These are phyloP conservation scores for Pseudozyma thailandica DNA, from an alignment of 1,284 basidiomycete genomes.

Conservation along the genomic window DNA sequence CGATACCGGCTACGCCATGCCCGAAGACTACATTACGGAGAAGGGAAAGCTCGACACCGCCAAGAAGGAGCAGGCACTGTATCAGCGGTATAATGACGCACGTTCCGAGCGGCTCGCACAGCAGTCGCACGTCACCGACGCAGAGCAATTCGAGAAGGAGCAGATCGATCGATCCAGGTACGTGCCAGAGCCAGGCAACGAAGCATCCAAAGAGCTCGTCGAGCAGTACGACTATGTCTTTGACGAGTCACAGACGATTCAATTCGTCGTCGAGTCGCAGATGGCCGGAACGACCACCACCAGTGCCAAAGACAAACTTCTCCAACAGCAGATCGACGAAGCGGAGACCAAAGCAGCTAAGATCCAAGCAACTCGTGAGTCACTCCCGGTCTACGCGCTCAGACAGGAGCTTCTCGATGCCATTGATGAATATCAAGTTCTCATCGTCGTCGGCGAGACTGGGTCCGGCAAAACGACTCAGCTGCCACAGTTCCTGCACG, in stretches of 20 bases:
- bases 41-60: conserved; percentile 98
- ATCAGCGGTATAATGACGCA: conserved; percentile 82
- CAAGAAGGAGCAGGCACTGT: conserved; percentile 92
- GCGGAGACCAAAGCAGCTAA: conserved; percentile 75
- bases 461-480: conserved; percentile 99
- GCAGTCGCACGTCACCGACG: conserved; percentile 89
- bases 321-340: conserved; percentile 89
- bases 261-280: conserved; percentile 86
- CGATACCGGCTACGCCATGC: conserved; percentile 54
- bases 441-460: conserved; percentile 70
- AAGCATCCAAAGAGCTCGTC: conserved; percentile 35
- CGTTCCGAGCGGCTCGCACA: conserved; percentile 72
- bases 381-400: conserved; percentile 64
- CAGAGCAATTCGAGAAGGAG: conserved; percentile 87
- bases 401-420: conserved; percentile 75
- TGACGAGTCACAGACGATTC: conserved; percentile 94
- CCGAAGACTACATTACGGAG: conserved; percentile 89
- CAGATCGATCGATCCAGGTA: conserved; percentile 82
- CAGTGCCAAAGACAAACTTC: conserved; percentile 84
- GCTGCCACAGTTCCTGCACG: conserved; percentile 95
- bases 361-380: conserved; percentile 63
- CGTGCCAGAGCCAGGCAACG: conserved; percentile 76
- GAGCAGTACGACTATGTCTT: conserved; percentile 91
- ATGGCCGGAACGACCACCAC: conserved; percentile 68
- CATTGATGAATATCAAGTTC: conserved; percentile 83